Evolutionary conservation across 169 alveolate genomes (phyloP).

Genomic region (Plasmodium knowlesi): DNA sequence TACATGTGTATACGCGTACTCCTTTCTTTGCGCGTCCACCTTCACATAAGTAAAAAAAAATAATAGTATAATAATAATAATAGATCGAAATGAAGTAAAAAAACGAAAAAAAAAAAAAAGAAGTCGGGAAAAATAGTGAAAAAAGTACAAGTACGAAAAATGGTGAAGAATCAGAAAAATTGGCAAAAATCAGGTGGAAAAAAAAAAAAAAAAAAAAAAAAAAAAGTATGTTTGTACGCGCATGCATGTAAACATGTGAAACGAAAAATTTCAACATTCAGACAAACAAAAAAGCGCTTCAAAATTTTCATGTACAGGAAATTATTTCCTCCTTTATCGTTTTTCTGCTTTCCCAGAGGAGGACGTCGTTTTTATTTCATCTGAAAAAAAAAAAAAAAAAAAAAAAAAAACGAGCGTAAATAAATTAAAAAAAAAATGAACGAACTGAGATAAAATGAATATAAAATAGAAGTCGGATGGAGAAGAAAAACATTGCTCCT

Average conservation of each 20-base stretch:
- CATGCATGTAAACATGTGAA: background rate
- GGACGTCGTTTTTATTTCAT: background rate
- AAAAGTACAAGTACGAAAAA: background rate
- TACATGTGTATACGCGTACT: background rate
- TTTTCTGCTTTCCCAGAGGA: background rate
- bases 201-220: constrained; percentile 1
- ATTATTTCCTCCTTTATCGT: background rate
- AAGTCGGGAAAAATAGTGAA: background rate
- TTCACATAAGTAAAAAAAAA: background rate
- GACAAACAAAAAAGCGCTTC: background rate
- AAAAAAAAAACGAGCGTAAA: background rate
- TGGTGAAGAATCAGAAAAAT: background rate
- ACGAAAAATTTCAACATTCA: background rate
- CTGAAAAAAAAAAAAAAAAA: background rate
- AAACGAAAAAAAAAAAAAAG: background rate
- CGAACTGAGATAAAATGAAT: background rate
- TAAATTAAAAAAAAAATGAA: background rate
- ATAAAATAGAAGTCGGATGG: background rate
- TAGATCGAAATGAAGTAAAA: too few species aligned
- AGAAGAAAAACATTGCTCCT: background rate
- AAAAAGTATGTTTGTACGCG: background rate
- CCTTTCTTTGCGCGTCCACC: background rate
- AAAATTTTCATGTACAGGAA: background rate
- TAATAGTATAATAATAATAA: background rate
- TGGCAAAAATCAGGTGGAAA: background rate